Conservation (phyloP, 345 rosid genomes). For the Populus deltoides region DNA sequence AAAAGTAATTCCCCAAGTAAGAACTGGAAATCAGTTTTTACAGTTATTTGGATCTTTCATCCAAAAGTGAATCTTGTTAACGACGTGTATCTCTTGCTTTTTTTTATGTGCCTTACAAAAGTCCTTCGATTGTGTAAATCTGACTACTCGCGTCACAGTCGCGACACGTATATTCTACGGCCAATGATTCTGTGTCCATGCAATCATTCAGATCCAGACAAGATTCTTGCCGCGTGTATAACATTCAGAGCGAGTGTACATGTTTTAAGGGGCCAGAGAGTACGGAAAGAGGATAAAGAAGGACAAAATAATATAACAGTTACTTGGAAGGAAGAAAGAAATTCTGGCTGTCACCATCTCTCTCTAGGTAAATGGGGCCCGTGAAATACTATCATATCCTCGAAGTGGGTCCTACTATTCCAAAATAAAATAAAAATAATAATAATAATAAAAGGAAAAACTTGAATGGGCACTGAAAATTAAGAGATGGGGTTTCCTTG, state of each 20-base stretch:
- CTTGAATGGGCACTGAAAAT: conserved; percentile 11
- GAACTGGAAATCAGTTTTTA: no score
- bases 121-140: neutral
- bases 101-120: no score
- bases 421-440: no score
- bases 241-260: neutral
- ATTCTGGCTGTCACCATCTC: neutral
- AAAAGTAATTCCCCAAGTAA: neutral
- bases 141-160: neutral
- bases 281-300: neutral
- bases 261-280: neutral
- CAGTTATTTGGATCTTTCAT: neutral
- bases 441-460: no score
- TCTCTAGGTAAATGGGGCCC: neutral
- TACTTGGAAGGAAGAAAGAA: neutral
- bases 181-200: neutral
- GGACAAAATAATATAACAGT: neutral
- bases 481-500: neutral
- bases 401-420: neutral
- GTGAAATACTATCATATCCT: neutral
- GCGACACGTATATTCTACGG: no score
- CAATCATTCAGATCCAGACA: neutral
- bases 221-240: neutral
- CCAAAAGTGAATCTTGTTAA: neutral
- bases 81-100: no score